Evolutionary conservation across 225 moss, liverwort and hornwort species (phyloP).

Genomic region (Climacium dendroides): DNA sequence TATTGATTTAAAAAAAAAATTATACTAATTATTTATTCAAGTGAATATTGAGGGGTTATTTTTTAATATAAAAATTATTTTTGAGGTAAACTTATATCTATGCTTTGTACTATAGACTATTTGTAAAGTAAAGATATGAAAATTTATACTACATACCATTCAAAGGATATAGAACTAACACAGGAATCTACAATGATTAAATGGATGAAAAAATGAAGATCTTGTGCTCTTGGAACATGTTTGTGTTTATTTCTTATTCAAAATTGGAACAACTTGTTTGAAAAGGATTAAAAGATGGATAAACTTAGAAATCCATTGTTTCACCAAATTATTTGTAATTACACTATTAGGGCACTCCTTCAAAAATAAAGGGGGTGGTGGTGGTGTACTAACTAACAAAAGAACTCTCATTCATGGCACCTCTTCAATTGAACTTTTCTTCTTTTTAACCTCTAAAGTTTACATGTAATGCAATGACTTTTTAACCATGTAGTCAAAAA

Average conservation of each 20-base stretch:
- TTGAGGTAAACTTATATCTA: neutral
- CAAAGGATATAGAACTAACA: neutral
- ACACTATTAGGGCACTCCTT: accelerated
- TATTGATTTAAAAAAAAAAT: neutral
- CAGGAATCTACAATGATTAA: neutral
- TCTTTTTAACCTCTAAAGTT: too few relatives aligned
- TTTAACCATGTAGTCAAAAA: too few relatives aligned
- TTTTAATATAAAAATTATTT: accelerated
- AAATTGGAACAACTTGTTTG: neutral
- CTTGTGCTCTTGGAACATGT: neutral
- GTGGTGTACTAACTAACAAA: neutral
- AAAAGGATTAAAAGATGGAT: neutral
- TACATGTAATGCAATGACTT: too few relatives aligned
- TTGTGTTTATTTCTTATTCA: neutral
- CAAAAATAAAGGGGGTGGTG: too few relatives aligned
- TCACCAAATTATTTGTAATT: neutral
- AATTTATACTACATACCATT: accelerated
- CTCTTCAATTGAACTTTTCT: too few relatives aligned
- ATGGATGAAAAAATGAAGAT: neutral
- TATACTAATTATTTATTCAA: too few relatives aligned
- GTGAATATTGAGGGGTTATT: neutral
- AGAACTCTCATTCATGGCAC: neutral
- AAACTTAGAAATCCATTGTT: neutral
- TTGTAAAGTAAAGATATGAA: neutral
- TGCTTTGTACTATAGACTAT: neutral